Base-by-base conservation (phyloP, 306 rosid genomes). In the Dryas drummondii region DNA sequence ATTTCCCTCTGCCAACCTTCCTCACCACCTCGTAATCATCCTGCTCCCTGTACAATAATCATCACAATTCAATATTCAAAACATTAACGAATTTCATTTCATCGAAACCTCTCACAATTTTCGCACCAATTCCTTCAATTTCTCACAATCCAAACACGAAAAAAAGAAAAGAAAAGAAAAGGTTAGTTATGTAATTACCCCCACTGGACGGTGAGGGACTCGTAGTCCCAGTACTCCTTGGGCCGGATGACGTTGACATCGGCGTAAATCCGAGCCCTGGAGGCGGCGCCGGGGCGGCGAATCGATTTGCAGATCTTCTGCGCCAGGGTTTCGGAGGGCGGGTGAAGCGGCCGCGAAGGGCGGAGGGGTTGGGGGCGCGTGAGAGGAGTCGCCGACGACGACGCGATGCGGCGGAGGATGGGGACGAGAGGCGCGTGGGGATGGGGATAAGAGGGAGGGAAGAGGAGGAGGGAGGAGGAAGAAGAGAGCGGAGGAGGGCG, bases 241-340 rank as follows among this genome's bases (percentile, higher is more conserved):
- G 98, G 98, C 44, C 98, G 98, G 75, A 93, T 74, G 11, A 93
- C 93, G 91, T 93, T 93, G 81, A 93, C 73, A 46, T 93, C 98
- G 68, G 91, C 51, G 76, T 89, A 93, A 73, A 89, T 91, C 93
- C 94, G 84, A 49, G 98, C 90, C 76, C 88, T 89, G 56, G 98
- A 93, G 78, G 93, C 81, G 57, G 96, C 99, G 91, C 99, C 99
- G 42, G 99, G 91, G 44, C 96, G 97, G 91, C 99, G 99, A 62
- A 88, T 85, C 60, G 97, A 78, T 76, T 94, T 94, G 3, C 93
- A 97, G 69, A 94, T 90, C 85, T 94, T 94, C 88, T 94, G 97
- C 45, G 99, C 91, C 99, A 94, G 93, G 84, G 86, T 76, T 86
- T 76, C 87, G 62, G 70, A 17, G 9, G 40, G 50, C 41, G 80